A percentile compares a stretch with the other conserved stretches of the same genome.
Evolutionary conservation across 108 stramenopile species (phyloP).

Genomic region (Conticribra guillardii): DNA sequence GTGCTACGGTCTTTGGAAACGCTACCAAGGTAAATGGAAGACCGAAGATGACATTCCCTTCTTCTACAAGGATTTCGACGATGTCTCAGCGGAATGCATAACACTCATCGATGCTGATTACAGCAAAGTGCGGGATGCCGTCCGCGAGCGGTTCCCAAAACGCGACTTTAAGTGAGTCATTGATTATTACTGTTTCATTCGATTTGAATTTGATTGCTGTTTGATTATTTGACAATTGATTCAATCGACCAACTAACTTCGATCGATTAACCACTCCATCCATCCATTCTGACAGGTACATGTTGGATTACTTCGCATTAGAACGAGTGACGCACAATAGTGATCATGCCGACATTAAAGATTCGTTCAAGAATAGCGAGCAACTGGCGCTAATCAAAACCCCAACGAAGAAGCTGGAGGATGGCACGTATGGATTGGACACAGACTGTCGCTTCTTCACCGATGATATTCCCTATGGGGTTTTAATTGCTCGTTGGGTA

Average conservation of each 20-base stretch:
- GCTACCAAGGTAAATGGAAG: constrained; percentile 49
- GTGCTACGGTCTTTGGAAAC: constrained; percentile 59
- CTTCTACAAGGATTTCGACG: constrained; percentile 62
- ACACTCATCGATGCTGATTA: constrained; percentile 50
- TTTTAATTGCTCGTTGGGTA: constrained; percentile 53
- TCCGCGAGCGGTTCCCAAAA: constrained; percentile 45
- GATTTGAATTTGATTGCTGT: too few relatives aligned
- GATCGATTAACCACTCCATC: too few relatives aligned
- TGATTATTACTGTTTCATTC: too few relatives aligned
- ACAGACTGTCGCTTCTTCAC: constrained; percentile 50
- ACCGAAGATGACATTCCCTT: constrained; percentile 44
- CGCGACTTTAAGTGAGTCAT: constrained; percentile 48
- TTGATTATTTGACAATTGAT: too few relatives aligned
- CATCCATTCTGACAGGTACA: too few relatives aligned
- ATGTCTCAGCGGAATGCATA: constrained; percentile 47
- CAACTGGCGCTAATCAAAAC: constrained; percentile 57
- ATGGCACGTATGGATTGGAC: constrained; percentile 40
- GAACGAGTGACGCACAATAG: constrained; percentile 50
- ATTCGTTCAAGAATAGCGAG: constrained; percentile 47
- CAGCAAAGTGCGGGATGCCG: constrained; percentile 38
- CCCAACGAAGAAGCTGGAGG: constrained; percentile 34
- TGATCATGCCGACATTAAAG: constrained; percentile 40
- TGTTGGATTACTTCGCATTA: constrained; percentile 55
- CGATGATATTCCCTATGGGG: constrained; percentile 61
- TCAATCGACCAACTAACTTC: too few relatives aligned